Conservation (phyloP, 129 eudicot genomes). For the Oenanthe sinensis region DNA sequence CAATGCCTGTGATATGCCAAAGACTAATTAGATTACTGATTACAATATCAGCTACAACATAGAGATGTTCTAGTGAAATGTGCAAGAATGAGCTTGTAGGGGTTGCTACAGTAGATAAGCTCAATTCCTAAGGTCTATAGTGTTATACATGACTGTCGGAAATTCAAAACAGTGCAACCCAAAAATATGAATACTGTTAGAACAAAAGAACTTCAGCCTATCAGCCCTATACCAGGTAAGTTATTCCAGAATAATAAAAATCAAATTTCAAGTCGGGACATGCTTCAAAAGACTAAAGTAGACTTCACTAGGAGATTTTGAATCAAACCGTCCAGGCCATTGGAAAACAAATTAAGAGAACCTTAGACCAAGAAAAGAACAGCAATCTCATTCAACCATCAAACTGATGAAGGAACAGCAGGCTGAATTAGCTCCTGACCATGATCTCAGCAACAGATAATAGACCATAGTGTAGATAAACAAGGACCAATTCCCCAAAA, state of each 20-base stretch:
- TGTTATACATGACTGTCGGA: background rate
- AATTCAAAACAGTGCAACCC: background rate
- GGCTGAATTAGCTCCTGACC: slow-evolving; percentile 4
- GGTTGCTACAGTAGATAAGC: background rate
- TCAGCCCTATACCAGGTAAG: too few relatives aligned
- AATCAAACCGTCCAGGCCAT: slow-evolving; percentile 18
- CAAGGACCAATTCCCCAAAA: slow-evolving; percentile 30
- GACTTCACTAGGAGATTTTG: slow-evolving; percentile 17
- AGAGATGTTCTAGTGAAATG: too few relatives aligned
- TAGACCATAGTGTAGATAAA: slow-evolving; percentile 16
- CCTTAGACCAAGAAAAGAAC: slow-evolving; percentile 14
- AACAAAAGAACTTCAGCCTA: background rate
- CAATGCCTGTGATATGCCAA: background rate
- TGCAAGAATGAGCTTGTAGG: background rate
- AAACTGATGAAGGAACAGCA: slow-evolving; percentile 1
- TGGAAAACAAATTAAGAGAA: slow-evolving; percentile 6
- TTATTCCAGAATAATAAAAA: too few relatives aligned
- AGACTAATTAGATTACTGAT: too few relatives aligned
- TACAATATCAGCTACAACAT: background rate
- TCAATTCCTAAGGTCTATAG: background rate
- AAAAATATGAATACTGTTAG: too few relatives aligned
- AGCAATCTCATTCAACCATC: slow-evolving; percentile 2
- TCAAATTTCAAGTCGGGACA: background rate
- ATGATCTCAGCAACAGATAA: slow-evolving; percentile 14
- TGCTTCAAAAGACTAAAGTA: background rate